Evolutionary conservation across 73 alveolate species (phyloP).

Genomic region (Symbiodinium natans): DNA sequence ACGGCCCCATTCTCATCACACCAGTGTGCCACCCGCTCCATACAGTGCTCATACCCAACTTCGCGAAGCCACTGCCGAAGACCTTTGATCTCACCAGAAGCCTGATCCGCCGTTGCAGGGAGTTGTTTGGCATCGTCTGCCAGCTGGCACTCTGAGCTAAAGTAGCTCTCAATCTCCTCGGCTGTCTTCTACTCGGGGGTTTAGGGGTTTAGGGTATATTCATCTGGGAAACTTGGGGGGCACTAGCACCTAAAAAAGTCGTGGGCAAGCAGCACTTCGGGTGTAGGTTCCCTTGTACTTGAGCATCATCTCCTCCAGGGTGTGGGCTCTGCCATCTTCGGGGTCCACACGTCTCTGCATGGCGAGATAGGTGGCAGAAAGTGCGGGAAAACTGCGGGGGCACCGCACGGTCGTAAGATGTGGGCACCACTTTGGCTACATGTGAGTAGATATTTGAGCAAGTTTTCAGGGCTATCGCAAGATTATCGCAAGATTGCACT

Average conservation of each 20-base stretch:
- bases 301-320: not conserved
- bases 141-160: not conserved
- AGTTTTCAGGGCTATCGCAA: too few species aligned
- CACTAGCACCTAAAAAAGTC: too few species aligned
- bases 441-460: too few species aligned
- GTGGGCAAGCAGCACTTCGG: not conserved
- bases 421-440: too few species aligned
- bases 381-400: too few species aligned
- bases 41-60: not conserved
- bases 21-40: not conserved
- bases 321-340: not conserved
- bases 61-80: not conserved
- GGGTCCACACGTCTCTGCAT: slow-evolving; percentile 5
- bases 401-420: too few species aligned
- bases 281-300: not conserved
- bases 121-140: not conserved
- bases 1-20: not conserved
- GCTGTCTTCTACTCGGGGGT: too few species aligned
- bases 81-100: not conserved
- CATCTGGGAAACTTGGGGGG: too few species aligned
- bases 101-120: not conserved
- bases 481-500: too few species aligned
- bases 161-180: not conserved
- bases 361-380: too few species aligned
- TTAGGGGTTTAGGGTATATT: too few species aligned